Evolutionary conservation across 257 asterid species (phyloP), one percentile per base, ranked within the genome.

Genomic region (Penstemon newberryi): DNA sequence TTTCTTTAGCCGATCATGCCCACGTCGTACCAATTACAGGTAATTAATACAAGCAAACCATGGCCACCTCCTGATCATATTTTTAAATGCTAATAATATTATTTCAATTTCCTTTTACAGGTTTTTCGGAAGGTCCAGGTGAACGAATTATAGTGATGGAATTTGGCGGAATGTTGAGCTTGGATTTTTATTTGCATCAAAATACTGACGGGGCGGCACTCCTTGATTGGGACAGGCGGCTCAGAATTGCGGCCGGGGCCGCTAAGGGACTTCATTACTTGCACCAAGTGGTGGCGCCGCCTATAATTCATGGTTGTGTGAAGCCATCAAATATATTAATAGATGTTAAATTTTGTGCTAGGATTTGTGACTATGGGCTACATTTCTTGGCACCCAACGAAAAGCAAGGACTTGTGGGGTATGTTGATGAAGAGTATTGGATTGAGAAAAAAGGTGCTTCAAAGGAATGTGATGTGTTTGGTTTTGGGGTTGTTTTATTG

Each of bases 41-140:
- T 79, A 63, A 25, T 50, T 25, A 15, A 8, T 47, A 36, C 3
- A 15, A 15, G 18, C 18, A 15, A 15, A 15, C 18, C 18, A 15
- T 15, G n/a, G n/a, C n/a, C n/a, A n/a, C n/a, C 51, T 15, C 11
- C 46, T 13, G 12, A 5, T 60, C 12, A 60, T 60, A 13, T 54
- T 18, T 54, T 18, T 54, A 54, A 37, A 37, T 50, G 12, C 7
- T n/a, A 40, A 60, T 40, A 25, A 2, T 25, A 25, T 25, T 25
- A 25, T 25, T 25, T 25, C 33, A 25, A 25, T 25, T 25, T 25
- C 33, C 15, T 60, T 5, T 60, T 15, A n/a, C 73, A 67, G 98
- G 98, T n/a, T 92, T 80, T 41, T 89, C 96, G 0, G 96, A 92
- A 74, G 96, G 84, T 1, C 98, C 98, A 0, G 98, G 96, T 0